A percentile compares a stretch with the other conserved stretches of the same genome.
Conservation (phyloP, 2,329 filamentous ascomycete genomes). For the Xylaria sp. region DNA sequence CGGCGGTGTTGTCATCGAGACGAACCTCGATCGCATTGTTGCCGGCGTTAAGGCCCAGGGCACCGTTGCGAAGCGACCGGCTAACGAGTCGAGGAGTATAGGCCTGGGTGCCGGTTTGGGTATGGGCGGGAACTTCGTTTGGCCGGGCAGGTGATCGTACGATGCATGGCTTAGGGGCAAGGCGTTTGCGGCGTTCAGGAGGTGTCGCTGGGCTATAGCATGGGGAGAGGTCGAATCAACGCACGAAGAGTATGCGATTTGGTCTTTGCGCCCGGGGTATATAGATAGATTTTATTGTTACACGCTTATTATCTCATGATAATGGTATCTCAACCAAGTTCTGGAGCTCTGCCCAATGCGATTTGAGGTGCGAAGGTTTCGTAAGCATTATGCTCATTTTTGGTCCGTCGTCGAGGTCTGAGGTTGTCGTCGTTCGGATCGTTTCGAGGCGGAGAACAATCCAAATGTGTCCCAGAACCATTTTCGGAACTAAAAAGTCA, state of each 20-base stretch:
- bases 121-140: constrained; percentile 56
- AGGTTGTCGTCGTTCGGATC: constrained; percentile 22
- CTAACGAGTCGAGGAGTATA: constrained; percentile 58
- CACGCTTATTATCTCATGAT: constrained; percentile 20
- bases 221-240: constrained; percentile 1
- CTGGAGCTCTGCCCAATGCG: constrained; percentile 32
- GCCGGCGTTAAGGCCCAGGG: constrained; percentile 75
- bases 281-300: constrained; percentile 7
- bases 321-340: constrained; percentile 12
- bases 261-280: constrained; percentile 10
- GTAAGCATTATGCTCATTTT: constrained; percentile 13
- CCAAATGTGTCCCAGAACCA: constrained; percentile 37
- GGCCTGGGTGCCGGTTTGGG: constrained; percentile 47
- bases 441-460: constrained; percentile 26
- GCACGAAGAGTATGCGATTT: constrained; percentile 15
- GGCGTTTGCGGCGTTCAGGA: constrained; percentile 17
- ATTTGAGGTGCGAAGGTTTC: constrained; percentile 19
- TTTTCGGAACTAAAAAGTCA: constrained; percentile 33
- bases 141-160: constrained; percentile 35
- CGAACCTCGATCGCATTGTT: constrained; percentile 81
- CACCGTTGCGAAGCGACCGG: constrained; percentile 70
- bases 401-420: constrained; percentile 16
- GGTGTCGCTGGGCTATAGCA: constrained; percentile 14
- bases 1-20: constrained; percentile 91
- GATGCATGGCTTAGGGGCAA: constrained; percentile 10